Percentiles rank a stretch among this genome's conserved stretches.
Conservation (phyloP, 768 basidiomycete species). For the Mycena vitilis region DNA sequence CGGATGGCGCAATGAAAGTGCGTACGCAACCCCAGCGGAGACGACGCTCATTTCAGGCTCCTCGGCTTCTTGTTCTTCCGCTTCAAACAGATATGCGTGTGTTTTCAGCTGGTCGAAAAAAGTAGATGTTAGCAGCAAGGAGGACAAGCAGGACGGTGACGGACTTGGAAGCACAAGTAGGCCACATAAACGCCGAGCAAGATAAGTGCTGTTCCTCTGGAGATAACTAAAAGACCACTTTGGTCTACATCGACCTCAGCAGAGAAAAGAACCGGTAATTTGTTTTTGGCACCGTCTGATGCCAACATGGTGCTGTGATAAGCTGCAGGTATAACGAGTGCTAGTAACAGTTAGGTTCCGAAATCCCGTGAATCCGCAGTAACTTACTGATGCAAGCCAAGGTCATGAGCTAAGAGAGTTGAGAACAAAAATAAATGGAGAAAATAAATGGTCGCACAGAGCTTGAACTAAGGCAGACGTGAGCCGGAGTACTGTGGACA, state of each 20-base stretch:
- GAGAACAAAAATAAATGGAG: conserved; percentile 4
- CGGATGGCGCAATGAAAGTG: conserved; percentile 35
- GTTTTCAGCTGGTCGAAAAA: conserved; percentile 68
- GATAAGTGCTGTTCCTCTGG: conserved; percentile 83
- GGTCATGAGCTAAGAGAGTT: conserved; percentile 75
- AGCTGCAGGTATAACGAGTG: conserved; percentile 92
- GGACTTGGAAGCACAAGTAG: conserved; percentile 82
- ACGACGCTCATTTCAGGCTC: conserved; percentile 75
- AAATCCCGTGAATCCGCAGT: neutral
- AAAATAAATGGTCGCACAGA: conserved; percentile 49
- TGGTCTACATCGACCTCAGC: conserved; percentile 41
- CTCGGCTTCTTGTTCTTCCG: conserved; percentile 51
- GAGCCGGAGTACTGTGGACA: neutral
- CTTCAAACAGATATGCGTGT: conserved; percentile 74
- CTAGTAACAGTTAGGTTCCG: conserved; percentile 44
- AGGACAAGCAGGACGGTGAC: conserved; percentile 27
- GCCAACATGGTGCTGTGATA: conserved; percentile 65
- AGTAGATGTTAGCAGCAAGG: conserved; percentile 2
- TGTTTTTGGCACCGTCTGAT: conserved; percentile 24
- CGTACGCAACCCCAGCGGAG: conserved; percentile 70
- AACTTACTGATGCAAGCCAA: conserved; percentile 84
- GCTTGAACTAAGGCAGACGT: conserved; percentile 51
- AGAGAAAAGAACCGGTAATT: conserved; percentile 12
- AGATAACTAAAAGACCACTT: conserved; percentile 76
- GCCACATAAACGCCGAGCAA: conserved; percentile 79